Percentiles rank a stretch among this genome's conserved stretches.
Conservation (phyloP, 1,139 yeast species). For the Saccharomyces hybrid region DNA sequence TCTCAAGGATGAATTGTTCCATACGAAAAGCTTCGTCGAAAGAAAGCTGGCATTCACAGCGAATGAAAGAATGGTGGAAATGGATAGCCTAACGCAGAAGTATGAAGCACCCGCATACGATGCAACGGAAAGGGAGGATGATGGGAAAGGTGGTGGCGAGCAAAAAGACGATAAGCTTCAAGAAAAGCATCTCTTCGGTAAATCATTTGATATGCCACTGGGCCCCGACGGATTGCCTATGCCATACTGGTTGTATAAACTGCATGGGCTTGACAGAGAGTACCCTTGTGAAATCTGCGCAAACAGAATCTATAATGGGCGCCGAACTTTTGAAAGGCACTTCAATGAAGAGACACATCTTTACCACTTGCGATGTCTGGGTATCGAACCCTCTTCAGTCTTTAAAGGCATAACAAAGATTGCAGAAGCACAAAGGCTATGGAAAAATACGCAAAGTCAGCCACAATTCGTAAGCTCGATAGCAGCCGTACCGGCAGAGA, state of each 20-base stretch:
- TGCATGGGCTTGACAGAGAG: constrained; percentile 73
- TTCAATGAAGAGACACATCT: constrained; percentile 62
- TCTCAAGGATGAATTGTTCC: constrained; percentile 22
- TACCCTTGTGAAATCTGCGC: constrained; percentile 87
- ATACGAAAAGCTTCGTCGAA: constrained; percentile 57
- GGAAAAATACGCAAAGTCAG: constrained; percentile 38
- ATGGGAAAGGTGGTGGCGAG: constrained; percentile 17
- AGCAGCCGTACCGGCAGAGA: neutral
- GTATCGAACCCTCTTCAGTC: constrained; percentile 46
- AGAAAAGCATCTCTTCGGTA: constrained; percentile 24
- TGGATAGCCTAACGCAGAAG: constrained; percentile 49
- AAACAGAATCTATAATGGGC: constrained; percentile 63
- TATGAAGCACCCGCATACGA: constrained; percentile 28
- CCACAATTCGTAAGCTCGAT: neutral
- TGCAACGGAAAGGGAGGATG: constrained; percentile 21
- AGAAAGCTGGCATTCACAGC: constrained; percentile 58
- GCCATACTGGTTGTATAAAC: constrained; percentile 87
- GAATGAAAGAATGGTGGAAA: constrained; percentile 36
- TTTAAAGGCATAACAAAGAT: constrained; percentile 64
- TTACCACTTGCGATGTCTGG: constrained; percentile 69
- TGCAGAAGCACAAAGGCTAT: constrained; percentile 57
- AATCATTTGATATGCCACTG: constrained; percentile 59
- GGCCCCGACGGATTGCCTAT: constrained; percentile 91
- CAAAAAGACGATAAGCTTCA: constrained; percentile 19
- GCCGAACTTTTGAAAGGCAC: constrained; percentile 65